These are phyloP conservation scores for Colletotrichum acutatum DNA, from an alignment of 2,329 filamentous ascomycete genomes.

Conservation along the genomic window DNA sequence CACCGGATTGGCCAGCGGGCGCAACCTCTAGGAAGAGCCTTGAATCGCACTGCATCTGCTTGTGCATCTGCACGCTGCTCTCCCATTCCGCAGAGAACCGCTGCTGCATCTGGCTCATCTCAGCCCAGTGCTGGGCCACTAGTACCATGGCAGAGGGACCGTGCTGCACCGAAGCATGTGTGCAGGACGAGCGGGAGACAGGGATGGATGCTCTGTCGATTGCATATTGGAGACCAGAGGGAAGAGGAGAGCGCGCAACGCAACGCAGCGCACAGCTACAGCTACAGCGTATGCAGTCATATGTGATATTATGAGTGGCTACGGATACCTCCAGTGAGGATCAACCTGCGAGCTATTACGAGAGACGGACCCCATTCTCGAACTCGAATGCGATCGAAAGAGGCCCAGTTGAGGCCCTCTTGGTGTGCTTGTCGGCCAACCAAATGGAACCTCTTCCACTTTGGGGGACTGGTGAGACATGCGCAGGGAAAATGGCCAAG, in stretches of 20 bases:
- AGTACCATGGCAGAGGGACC: slow-evolving; percentile 15
- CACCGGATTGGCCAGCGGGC: slow-evolving; percentile 27
- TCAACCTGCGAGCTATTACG: slow-evolving; percentile 8
- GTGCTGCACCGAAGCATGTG: slow-evolving; percentile 20
- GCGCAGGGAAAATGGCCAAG: slow-evolving; percentile 7
- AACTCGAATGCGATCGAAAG: slow-evolving; percentile 34
- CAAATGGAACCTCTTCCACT: slow-evolving; percentile 16
- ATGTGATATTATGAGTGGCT: slow-evolving; percentile 14
- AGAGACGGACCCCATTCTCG: slow-evolving; percentile 20
- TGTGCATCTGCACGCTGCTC: slow-evolving; percentile 27
- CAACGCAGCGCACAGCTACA: background rate
- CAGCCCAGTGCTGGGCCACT: slow-evolving; percentile 29
- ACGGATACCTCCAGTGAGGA: slow-evolving; percentile 8
- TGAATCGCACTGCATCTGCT: slow-evolving; percentile 31
- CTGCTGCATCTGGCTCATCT: slow-evolving; percentile 23
- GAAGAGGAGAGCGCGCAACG: background rate
- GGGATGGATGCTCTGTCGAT: slow-evolving; percentile 24
- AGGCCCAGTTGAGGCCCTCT: slow-evolving; percentile 1
- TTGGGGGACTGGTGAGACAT: slow-evolving; percentile 32
- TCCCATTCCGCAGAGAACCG: slow-evolving; percentile 4
- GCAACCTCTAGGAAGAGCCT: slow-evolving; percentile 13
- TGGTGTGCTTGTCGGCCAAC: slow-evolving; percentile 16
- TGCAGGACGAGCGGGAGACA: slow-evolving; percentile 31
- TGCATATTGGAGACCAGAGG: slow-evolving; percentile 10
- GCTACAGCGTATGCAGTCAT: slow-evolving; percentile 17